Conservation (phyloP, 495 filamentous ascomycete genomes). For the Bathelium albidoporum region DNA sequence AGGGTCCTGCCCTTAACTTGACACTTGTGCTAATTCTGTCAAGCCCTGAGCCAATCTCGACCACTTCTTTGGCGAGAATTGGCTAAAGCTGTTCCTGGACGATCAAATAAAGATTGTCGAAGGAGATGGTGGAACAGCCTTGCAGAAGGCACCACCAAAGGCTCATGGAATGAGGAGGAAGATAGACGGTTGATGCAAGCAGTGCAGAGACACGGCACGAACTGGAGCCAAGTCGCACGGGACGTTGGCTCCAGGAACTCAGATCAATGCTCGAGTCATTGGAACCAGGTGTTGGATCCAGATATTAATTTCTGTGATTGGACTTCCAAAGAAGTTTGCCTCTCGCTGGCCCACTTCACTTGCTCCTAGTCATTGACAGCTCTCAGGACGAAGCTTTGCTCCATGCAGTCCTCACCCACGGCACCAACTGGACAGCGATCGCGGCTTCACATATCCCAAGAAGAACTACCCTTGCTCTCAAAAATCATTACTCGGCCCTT, state of each 20-base stretch:
- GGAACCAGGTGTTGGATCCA: background rate
- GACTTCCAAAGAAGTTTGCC: background rate
- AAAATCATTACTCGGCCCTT: background rate
- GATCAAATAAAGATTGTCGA: background rate
- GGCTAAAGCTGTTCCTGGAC: background rate
- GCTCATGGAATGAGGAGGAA: background rate
- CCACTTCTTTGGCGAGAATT: background rate
- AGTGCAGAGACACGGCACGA: background rate
- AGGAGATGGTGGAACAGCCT: background rate
- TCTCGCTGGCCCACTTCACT: background rate
- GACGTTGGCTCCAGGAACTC: background rate
- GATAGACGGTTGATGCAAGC: background rate
- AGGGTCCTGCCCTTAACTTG: background rate
- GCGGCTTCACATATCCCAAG: background rate
- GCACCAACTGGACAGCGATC: background rate
- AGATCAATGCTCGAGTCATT: background rate
- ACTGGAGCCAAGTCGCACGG: background rate
- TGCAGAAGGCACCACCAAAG: background rate
- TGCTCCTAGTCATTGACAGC: background rate
- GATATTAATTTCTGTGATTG: background rate
- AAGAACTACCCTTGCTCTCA: background rate
- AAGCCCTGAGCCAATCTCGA: too few species aligned
- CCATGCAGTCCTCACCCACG: background rate
- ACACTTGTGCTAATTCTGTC: background rate
- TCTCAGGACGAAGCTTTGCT: background rate